A percentile compares a stretch with the other conserved stretches of the same genome.
phyloP scores from a whole-genome alignment of 768 basidiomycete species.

The Pulveroboletus ravenelii region DNA sequence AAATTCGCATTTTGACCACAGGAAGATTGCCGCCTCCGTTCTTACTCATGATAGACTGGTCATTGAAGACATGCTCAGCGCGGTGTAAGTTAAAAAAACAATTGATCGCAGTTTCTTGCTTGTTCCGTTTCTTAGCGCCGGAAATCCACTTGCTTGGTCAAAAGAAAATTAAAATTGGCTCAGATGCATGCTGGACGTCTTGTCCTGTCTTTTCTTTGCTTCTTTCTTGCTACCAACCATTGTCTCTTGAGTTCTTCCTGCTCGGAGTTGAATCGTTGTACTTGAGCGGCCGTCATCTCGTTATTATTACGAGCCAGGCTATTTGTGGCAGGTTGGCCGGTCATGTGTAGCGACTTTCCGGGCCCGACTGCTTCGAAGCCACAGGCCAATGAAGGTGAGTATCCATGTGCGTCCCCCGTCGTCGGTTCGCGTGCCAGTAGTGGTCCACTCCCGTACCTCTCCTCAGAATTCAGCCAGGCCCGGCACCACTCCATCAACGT shows the following conservation, averaged over 20 bases:
- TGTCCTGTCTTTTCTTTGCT: background rate
- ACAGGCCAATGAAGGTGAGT: background rate
- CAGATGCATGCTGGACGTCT: background rate
- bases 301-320: background rate
- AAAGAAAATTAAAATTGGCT: background rate
- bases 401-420: background rate
- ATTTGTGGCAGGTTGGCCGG: background rate
- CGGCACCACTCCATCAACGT: conserved; percentile 13
- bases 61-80: background rate
- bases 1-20: background rate
- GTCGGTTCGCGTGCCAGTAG: background rate
- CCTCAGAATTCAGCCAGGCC: background rate
- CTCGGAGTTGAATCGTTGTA: background rate
- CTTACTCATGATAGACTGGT: background rate
- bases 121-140: background rate
- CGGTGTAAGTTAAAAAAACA: background rate
- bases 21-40: background rate
- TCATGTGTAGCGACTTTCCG: background rate
- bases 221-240: conserved; percentile 8
- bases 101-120: background rate
- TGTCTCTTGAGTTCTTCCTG: conserved; percentile 7
- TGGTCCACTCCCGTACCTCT: background rate
- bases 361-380: background rate
- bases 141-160: background rate
- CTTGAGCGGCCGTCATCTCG: background rate